Evolutionary conservation across 257 asterid genomes (phyloP), one percentile per base, ranked within the genome.

Genomic region (Henckelia pumila): DNA sequence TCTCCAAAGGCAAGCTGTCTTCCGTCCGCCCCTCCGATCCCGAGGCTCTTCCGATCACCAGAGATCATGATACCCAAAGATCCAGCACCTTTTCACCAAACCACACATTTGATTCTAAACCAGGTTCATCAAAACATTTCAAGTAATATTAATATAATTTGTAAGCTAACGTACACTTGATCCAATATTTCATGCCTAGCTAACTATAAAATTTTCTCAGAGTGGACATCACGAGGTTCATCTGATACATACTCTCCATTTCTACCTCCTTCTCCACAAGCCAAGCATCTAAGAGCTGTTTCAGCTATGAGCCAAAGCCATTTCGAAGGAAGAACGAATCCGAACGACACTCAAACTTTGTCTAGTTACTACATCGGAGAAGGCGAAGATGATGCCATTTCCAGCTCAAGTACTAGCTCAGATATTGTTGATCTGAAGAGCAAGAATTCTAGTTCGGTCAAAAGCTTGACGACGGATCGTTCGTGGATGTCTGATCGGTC

Each of bases 1-100:
- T 83, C 76, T 83, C 89, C 20, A 81, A 80, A 64, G 89, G 84
- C 22, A 86, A 81, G 75, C 35, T 83, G 74, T 74, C 77, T 16
- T 77, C 92, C 16, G 67, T 79, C 19, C 87, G 86, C 62, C 76
- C 84, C 61, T 76, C 92, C 10, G 70, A 77, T 76, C 70, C 79
- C 7, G 86, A 66, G 26, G 76, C 76, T 50, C 44, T 32, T 57
- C 59, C 64, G 29, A 73, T 75, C 75, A 61, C 24, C 5, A 52
- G 52, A 64, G 69, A 72, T 49, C 75, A 66, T 47, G 76, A 79
- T 25, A 56, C 70, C 1, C 63, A 73, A 47, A 66, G 68, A 70
- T 71, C 79, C 8, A 47, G 63, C 61, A 75, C 47, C 55, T 75
- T 47, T 58, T 59, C 79, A 32, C 72, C 84, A 53, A 75, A 72